These are phyloP conservation scores for Colletotrichum orchidophilum DNA, from an alignment of 2,329 filamentous ascomycete genomes.

Conservation along the genomic window DNA sequence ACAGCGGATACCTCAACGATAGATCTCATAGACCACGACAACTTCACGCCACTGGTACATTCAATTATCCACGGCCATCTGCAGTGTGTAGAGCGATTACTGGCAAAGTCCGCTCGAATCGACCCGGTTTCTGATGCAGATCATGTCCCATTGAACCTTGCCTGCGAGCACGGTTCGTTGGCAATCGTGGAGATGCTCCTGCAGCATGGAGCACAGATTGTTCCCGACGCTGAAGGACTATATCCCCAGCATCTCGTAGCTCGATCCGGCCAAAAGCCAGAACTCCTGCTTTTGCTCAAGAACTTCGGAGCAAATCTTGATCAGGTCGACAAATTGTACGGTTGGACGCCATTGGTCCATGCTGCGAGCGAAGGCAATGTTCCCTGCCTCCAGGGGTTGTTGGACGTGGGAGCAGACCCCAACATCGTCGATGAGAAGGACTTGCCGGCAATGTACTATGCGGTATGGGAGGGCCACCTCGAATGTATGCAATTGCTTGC, in stretches of 20 bases:
- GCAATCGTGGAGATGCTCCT: slow-evolving; percentile 87
- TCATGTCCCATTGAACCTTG: slow-evolving; percentile 92
- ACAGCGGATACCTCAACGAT: slow-evolving; percentile 79
- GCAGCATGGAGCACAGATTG: slow-evolving; percentile 79
- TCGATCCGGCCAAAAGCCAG: slow-evolving; percentile 82
- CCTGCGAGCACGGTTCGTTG: slow-evolving; percentile 91
- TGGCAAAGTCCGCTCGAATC: slow-evolving; percentile 82
- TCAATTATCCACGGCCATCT: slow-evolving; percentile 90
- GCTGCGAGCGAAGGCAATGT: slow-evolving; percentile 97
- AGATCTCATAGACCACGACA: slow-evolving; percentile 92
- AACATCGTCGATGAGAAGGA: slow-evolving; percentile 91
- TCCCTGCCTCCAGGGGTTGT: slow-evolving; percentile 81
- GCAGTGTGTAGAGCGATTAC: slow-evolving; percentile 80
- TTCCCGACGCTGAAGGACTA: slow-evolving; percentile 95
- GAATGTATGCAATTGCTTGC: slow-evolving; percentile 92
- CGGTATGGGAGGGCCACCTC: slow-evolving; percentile 95
- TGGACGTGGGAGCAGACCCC: slow-evolving; percentile 81
- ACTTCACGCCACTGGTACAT: slow-evolving; percentile 95
- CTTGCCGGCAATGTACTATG: slow-evolving; percentile 96
- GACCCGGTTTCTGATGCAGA: slow-evolving; percentile 88
- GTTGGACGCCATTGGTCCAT: slow-evolving; percentile 96
- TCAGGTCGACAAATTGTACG: slow-evolving; percentile 93
- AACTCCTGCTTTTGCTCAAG: slow-evolving; percentile 82
- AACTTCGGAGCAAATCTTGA: slow-evolving; percentile 89
- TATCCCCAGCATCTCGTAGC: slow-evolving; percentile 98